Base-by-base conservation (phyloP, 768 basidiomycete species). In the Crepidotus variabilis region DNA sequence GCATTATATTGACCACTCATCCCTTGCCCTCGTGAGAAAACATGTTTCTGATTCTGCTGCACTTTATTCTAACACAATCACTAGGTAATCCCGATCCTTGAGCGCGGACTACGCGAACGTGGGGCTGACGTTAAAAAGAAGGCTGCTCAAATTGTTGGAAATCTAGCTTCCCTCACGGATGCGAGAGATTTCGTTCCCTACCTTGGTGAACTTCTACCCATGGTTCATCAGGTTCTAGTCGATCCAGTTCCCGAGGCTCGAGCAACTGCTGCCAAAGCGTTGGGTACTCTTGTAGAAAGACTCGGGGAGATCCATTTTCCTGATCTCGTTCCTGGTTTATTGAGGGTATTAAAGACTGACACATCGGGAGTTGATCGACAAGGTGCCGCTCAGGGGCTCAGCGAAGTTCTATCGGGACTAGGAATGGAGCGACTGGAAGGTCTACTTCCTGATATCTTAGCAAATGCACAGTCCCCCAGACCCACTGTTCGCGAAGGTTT, bases 221-320 rank as follows among this genome's bases (percentile, higher is more conserved):
- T 97, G 70, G 90, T 99, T 0, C 94, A 97, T 64, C 73, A 85
- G 18, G 96, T 98, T 14, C 83, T 99, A 8, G 88, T 95, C 43
- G 97, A 99, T 63, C 97, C 97, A 23, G 97, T 98, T 1, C 97
- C 97, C 2, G 97, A 98, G 71, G 96, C 97, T 5, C 84, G 97
- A 54, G 95, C 94, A 1, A 98, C 96, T 0, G 97, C 97, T 6
- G 95, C 96, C 10, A 98, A 98, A 74, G 89, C 96, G 0, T 79
- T 99, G 13, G 96, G 97, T 8, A 92, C 94, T 0, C 82, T 99
- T n/a, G 92, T 99, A 20, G 96, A 98, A 66, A 88, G 97, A 24
- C 76, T 99, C 14, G 97, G 97, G 52, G 97, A 98, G 72, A 71
- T 81, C 8, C 88, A 94, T 67, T 99, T 98, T 85, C 97, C 97